phyloP scores from a whole-genome alignment of 305 asterid genomes.

The Fraxinus sp. region DNA sequence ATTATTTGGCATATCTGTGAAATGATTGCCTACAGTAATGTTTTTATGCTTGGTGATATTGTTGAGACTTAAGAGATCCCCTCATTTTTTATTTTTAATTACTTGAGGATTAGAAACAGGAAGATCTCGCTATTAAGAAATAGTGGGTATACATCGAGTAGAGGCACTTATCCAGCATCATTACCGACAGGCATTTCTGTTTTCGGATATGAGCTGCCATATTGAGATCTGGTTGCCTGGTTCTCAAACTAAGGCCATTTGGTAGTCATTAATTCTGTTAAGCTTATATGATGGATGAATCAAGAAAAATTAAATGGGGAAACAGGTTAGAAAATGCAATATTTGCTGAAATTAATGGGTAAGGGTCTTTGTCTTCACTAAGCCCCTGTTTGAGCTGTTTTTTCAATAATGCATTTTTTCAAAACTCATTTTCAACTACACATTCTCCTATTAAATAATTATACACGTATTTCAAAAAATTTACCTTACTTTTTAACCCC shows the following conservation, averaged over 20 bases:
- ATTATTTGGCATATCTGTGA: neutral
- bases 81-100: neutral
- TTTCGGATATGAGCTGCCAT: neutral
- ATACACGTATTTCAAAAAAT: neutral
- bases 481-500: neutral
- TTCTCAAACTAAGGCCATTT: neutral
- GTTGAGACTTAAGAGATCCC: neutral
- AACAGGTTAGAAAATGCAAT: neutral
- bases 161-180: neutral
- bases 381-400: neutral
- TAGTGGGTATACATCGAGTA: neutral
- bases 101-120: neutral
- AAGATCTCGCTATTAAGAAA: neutral
- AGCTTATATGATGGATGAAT: neutral
- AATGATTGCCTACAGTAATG: neutral
- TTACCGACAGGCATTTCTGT: neutral
- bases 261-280: neutral
- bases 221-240: neutral
- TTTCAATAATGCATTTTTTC: neutral
- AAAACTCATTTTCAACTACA: neutral
- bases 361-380: neutral
- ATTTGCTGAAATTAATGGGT: neutral
- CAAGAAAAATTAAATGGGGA: neutral
- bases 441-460: neutral
- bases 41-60: neutral